These are phyloP conservation scores for Choiromyces venosus DNA, from an alignment of 495 filamentous ascomycete genomes.

Conservation along the genomic window DNA sequence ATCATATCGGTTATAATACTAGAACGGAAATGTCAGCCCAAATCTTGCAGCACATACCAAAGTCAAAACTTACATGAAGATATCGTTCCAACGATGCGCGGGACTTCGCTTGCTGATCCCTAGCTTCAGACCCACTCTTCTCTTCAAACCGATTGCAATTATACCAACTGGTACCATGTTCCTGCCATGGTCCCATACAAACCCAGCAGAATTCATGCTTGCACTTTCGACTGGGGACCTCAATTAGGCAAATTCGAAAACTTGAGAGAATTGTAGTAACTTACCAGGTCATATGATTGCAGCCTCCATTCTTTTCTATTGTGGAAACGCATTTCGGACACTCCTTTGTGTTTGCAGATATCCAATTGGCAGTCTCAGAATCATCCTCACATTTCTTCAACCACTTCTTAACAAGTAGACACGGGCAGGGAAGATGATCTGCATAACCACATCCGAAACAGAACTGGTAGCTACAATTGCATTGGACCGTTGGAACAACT, in stretches of 20 bases:
- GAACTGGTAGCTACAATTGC: constrained; percentile 75
- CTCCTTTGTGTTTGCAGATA: constrained; percentile 97
- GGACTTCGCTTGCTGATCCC: constrained; percentile 84
- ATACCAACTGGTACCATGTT: constrained; percentile 99
- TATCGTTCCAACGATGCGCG: constrained; percentile 87
- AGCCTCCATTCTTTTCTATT: constrained; percentile 98
- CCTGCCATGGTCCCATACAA: constrained; percentile 98
- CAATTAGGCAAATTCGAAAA: constrained; percentile 13
- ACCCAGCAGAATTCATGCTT: constrained; percentile 99
- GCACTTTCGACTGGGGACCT: constrained; percentile 64
- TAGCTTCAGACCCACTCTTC: constrained; percentile 82
- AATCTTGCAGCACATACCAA: background rate
- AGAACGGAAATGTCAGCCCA: constrained; percentile 35
- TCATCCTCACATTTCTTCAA: constrained; percentile 98
- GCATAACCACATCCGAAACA: constrained; percentile 93
- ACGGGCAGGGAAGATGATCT: constrained; percentile 92
- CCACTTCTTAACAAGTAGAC: constrained; percentile 89
- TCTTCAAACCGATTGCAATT: constrained; percentile 98
- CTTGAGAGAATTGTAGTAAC: background rate
- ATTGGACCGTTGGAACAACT: constrained; percentile 84
- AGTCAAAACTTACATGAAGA: constrained; percentile 46
- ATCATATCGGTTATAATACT: constrained; percentile 98
- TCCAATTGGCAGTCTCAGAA: constrained; percentile 98
- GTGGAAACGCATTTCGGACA: constrained; percentile 93
- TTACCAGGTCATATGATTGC: constrained; percentile 96